A percentile compares a stretch with the other conserved stretches of the same genome.
Conservation (phyloP, 2,329 filamentous ascomycete genomes). For the Teratosphaeria viscida region DNA sequence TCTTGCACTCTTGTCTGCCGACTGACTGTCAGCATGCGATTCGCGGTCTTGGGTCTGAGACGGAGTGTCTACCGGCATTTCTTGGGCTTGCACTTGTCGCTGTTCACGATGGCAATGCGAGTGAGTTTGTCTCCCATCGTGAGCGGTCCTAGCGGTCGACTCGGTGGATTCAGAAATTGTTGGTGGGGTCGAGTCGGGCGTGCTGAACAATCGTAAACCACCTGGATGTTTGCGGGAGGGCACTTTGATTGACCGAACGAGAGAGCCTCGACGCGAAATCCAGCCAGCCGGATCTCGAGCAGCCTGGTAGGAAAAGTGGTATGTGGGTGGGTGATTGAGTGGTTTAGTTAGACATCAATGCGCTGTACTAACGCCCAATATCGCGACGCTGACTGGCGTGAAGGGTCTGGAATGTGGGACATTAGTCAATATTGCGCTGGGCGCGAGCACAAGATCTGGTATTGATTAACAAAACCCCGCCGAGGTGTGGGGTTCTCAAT, state of each 20-base stretch:
- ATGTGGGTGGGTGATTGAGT: not conserved
- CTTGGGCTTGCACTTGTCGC: conserved; percentile 88
- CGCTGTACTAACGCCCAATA: not conserved
- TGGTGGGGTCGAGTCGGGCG: not conserved
- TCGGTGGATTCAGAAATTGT: not conserved
- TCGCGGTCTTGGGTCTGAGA: not conserved
- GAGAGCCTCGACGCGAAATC: not conserved
- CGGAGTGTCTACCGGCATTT: conserved; percentile 60
- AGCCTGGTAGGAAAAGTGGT: not conserved
- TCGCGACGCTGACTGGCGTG: not conserved
- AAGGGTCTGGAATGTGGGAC: not conserved
- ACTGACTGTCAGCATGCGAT: not conserved
- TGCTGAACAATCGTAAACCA: not conserved
- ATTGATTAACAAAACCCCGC: too few species aligned
- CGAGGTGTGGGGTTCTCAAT: too few species aligned
- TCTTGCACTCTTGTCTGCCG: conserved; percentile 79
- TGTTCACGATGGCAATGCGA: conserved; percentile 97
- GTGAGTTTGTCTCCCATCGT: conserved; percentile 89
- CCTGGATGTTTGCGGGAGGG: not conserved
- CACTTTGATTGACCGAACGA: not conserved
- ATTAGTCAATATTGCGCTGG: too few species aligned
- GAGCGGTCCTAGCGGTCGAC: not conserved
- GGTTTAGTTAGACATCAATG: not conserved
- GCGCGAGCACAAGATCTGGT: too few species aligned
- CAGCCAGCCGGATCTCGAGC: not conserved